These are phyloP conservation scores for Kondoa subrosea DNA, from an alignment of 768 basidiomycete genomes.

Conservation along the genomic window DNA sequence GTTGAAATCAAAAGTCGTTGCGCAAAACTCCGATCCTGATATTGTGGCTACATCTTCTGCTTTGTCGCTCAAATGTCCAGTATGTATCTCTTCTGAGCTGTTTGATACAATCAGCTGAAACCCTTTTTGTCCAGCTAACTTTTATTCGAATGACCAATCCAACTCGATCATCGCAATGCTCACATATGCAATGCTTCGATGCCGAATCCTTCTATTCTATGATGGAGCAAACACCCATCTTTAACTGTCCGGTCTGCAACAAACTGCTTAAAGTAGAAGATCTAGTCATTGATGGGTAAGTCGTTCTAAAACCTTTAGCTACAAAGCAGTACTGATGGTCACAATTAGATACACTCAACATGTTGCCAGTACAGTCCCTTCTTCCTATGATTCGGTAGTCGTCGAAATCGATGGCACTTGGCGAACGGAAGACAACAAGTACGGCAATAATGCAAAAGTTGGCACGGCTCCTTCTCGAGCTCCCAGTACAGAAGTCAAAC, in stretches of 20 bases:
- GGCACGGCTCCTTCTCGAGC: conserved; percentile 46
- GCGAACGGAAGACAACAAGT: conserved; percentile 80
- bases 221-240: conserved; percentile 93
- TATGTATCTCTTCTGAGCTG: conserved; percentile 35
- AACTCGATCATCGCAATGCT: conserved; percentile 68
- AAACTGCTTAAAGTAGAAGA: conserved; percentile 58
- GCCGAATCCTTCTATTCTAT: conserved; percentile 81
- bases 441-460: conserved; percentile 58
- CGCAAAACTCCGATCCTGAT: conserved; percentile 50
- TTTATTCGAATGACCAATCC: conserved; percentile 71
- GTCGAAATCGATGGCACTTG: conserved; percentile 90
- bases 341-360: conserved; percentile 66
- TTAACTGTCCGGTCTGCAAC: conserved; percentile 87
- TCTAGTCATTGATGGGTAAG: conserved; percentile 78
- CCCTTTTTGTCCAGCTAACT: conserved; percentile 43
- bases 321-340: background rate
- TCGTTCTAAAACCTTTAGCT: too few species aligned
- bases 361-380: conserved; percentile 60
- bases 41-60: conserved; percentile 76
- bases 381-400: conserved; percentile 73
- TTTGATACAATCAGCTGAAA: conserved; percentile 5
- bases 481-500: background rate
- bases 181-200: conserved; percentile 90
- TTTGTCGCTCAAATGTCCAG: conserved; percentile 85
- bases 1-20: conserved; percentile 9